These are phyloP conservation scores for Suhomyces tanzawaensis DNA, from an alignment of 805 yeast genomes.

Conservation along the genomic window DNA sequence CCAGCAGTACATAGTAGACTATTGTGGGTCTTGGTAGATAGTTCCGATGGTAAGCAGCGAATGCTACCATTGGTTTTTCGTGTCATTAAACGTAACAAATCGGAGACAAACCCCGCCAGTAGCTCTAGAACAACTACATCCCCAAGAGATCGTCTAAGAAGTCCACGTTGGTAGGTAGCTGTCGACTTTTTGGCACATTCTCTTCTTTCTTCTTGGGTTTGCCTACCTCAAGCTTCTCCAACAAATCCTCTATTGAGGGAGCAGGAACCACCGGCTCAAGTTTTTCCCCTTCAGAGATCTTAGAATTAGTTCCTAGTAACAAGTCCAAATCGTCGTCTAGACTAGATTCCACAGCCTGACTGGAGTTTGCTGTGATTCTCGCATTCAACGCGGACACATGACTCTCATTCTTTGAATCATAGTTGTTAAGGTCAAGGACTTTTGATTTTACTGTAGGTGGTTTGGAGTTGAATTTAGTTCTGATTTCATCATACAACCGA, in stretches of 20 bases:
- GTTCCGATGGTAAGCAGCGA: too few species aligned
- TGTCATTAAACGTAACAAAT: too few species aligned
- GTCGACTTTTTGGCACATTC: not conserved
- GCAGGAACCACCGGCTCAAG: not conserved
- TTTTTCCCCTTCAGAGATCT: not conserved
- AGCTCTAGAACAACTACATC: too few species aligned
- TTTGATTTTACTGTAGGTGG: slow-evolving; percentile 8
- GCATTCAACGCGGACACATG: slow-evolving; percentile 13
- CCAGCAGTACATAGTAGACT: too few species aligned
- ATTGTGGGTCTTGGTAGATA: too few species aligned
- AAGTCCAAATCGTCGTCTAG: slow-evolving; percentile 13
- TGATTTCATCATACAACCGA: slow-evolving; percentile 28
- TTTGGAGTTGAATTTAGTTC: slow-evolving; percentile 22
- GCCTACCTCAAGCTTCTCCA: not conserved
- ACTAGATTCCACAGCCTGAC: not conserved
- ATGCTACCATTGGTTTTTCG: too few species aligned
- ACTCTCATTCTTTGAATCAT: slow-evolving; percentile 11
- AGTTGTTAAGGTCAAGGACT: slow-evolving; percentile 37
- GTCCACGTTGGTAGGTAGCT: not conserved
- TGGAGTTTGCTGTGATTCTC: not conserved
- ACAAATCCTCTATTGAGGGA: not conserved
- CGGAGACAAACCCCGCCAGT: too few species aligned
- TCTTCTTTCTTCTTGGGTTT: not conserved
- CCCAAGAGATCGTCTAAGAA: slow-evolving; percentile 20
- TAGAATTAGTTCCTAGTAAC: slow-evolving; percentile 8